These are phyloP conservation scores for Pulveroboletus sp. DNA, from an alignment of 1,284 basidiomycete genomes.

Conservation along the genomic window DNA sequence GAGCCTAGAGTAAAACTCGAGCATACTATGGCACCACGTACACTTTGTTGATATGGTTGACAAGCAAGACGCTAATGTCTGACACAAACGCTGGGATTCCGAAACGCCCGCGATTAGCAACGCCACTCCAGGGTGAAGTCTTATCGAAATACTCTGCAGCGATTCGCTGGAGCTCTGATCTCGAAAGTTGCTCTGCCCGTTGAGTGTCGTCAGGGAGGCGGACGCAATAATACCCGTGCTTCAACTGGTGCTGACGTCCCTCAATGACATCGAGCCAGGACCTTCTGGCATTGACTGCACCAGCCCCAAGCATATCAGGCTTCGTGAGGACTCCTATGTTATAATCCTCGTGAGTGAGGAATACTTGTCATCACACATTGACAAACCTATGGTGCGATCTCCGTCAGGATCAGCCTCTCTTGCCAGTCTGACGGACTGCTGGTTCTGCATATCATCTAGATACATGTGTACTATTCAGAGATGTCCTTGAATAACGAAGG, in stretches of 20 bases:
- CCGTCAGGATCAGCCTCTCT: constrained; percentile 48
- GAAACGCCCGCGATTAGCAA: constrained; percentile 44
- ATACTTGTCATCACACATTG: neutral
- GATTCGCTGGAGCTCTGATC: constrained; percentile 36
- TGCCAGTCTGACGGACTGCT: constrained; percentile 52
- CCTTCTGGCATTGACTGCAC: constrained; percentile 40
- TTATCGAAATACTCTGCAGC: constrained; percentile 48
- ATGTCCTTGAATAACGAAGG: neutral
- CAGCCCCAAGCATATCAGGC: constrained; percentile 49
- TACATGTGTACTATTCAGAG: neutral
- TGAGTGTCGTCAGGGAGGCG: constrained; percentile 62
- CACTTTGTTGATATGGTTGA: constrained; percentile 48
- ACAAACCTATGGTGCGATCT: constrained; percentile 54
- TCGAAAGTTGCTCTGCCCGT: constrained; percentile 37
- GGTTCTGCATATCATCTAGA: constrained; percentile 67
- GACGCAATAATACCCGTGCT: constrained; percentile 64
- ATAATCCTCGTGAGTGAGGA: neutral
- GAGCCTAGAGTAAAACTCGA: constrained; percentile 1
- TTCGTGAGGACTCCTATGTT: constrained; percentile 60
- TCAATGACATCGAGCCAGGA: constrained; percentile 55
- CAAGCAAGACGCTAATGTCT: constrained; percentile 49
- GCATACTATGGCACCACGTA: constrained; percentile 30
- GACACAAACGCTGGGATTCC: constrained; percentile 54
- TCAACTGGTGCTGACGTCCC: constrained; percentile 40
- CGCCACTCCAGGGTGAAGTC: constrained; percentile 48